Conservation (phyloP, 2,329 filamentous ascomycete species). For the Colletotrichum sp. region DNA sequence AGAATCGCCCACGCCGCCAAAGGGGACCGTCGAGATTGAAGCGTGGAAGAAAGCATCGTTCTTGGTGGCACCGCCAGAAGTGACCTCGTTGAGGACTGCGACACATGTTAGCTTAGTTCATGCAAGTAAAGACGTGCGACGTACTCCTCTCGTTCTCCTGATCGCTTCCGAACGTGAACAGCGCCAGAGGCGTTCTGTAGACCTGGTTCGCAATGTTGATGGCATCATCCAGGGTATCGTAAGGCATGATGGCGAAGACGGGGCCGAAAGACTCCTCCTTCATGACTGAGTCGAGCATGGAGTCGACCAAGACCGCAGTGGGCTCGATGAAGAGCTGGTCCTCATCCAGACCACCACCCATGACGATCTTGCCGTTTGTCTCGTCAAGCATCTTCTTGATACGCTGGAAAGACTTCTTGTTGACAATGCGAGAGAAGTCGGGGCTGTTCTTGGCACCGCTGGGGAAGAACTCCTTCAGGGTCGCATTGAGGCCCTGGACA, state of each 20-base stretch:
- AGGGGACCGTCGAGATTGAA: conserved; percentile 73
- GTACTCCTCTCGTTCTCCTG: conserved; percentile 76
- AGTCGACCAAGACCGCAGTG: conserved; percentile 86
- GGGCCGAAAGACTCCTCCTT: conserved; percentile 94
- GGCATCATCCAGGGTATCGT: conserved; percentile 82
- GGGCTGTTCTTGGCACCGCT: conserved; percentile 78
- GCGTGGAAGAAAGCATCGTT: conserved; percentile 64
- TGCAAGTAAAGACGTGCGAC: conserved; percentile 24
- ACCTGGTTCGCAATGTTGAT: conserved; percentile 82
- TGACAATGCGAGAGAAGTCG: conserved; percentile 83
- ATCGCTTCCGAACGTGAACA: conserved; percentile 87
- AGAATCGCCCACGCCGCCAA: conserved; percentile 83
- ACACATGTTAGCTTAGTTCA: not conserved
- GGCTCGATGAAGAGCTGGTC: conserved; percentile 85
- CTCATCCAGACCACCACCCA: conserved; percentile 86
- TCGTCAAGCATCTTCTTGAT: conserved; percentile 92
- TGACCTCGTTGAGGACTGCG: conserved; percentile 65
- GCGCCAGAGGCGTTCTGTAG: conserved; percentile 80
- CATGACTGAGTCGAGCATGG: conserved; percentile 73
- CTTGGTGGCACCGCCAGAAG: conserved; percentile 71
- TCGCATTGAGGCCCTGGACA: conserved; percentile 74
- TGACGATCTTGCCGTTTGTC: conserved; percentile 80
- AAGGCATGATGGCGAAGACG: conserved; percentile 82
- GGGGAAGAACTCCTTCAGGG: conserved; percentile 81
- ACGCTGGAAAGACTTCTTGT: conserved; percentile 77